These are phyloP conservation scores for Podila epigama DNA, from an alignment of 192 early-diverging fungal species.

Conservation along the genomic window DNA sequence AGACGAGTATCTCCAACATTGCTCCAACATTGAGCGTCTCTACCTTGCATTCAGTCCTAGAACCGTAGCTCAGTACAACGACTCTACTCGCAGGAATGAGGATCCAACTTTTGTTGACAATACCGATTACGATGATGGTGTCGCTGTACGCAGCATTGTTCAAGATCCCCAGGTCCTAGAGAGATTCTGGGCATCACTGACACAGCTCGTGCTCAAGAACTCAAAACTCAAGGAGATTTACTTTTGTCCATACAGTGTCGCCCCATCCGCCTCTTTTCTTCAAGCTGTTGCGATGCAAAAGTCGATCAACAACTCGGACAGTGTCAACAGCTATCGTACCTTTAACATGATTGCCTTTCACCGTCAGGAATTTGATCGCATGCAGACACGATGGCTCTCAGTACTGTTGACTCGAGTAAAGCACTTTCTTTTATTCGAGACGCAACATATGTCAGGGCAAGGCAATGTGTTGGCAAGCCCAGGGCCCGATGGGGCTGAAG, in stretches of 20 bases:
- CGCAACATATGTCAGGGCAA: too few relatives aligned
- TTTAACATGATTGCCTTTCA: neutral
- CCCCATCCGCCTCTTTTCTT: neutral
- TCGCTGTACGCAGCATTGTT: too few relatives aligned
- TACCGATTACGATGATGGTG: neutral
- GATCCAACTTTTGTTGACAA: too few relatives aligned
- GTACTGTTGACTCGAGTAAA: neutral
- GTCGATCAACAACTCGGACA: neutral
- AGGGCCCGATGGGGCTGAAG: too few relatives aligned
- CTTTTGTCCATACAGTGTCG: neutral
- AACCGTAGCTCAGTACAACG: neutral
- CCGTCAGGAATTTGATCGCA: neutral
- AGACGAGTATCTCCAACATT: neutral
- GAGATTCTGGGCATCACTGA: neutral
- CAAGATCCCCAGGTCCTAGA: neutral
- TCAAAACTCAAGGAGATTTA: neutral
- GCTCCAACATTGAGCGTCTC: neutral
- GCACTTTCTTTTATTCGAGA: neutral
- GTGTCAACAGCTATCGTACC: neutral
- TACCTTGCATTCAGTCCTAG: neutral
- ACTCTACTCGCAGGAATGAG: neutral
- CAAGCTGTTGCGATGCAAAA: neutral
- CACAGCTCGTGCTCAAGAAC: neutral
- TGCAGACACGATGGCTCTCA: neutral
- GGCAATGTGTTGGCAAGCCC: too few relatives aligned